Conservation (phyloP, 1,284 basidiomycete species). For the Sporisorium graminicola region DNA sequence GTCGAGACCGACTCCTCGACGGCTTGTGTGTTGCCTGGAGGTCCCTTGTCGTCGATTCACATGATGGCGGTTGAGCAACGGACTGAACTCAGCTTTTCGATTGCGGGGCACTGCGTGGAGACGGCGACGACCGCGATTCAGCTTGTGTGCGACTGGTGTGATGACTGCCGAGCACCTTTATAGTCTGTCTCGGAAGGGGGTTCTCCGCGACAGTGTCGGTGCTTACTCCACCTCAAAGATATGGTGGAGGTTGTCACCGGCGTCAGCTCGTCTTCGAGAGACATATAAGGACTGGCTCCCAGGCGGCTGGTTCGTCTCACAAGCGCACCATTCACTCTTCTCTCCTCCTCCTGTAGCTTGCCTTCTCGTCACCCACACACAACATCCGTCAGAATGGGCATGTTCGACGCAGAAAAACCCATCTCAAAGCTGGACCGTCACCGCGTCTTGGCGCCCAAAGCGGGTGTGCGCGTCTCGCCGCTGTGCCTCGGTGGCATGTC, state of each 20-base stretch:
- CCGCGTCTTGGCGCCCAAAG: conserved; percentile 72
- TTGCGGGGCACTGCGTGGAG: too few species aligned
- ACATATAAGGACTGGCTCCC: neutral
- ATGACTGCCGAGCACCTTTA: too few species aligned
- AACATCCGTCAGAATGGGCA: conserved; percentile 21
- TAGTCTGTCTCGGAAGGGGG: too few species aligned
- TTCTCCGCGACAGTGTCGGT: too few species aligned
- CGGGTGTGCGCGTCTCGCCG: conserved; percentile 73
- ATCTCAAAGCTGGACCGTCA: conserved; percentile 64
- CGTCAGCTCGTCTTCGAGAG: neutral
- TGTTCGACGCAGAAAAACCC: conserved; percentile 47
- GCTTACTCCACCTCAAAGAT: too few species aligned
- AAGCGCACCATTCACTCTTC: neutral
- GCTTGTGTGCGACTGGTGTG: neutral
- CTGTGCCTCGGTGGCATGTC: conserved; percentile 74
- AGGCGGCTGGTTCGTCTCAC: neutral
- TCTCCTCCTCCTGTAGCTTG: neutral
- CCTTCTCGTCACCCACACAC: too few species aligned
- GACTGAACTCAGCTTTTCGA: too few species aligned
- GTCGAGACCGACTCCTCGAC: too few species aligned
- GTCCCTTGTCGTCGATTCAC: too few species aligned
- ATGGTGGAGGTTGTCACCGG: too few species aligned
- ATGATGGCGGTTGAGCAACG: too few species aligned
- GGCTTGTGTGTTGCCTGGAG: too few species aligned
- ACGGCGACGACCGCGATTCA: neutral